These are phyloP conservation scores for Monilinia laxa DNA, from an alignment of 2,329 filamentous ascomycete species.

Conservation along the genomic window DNA sequence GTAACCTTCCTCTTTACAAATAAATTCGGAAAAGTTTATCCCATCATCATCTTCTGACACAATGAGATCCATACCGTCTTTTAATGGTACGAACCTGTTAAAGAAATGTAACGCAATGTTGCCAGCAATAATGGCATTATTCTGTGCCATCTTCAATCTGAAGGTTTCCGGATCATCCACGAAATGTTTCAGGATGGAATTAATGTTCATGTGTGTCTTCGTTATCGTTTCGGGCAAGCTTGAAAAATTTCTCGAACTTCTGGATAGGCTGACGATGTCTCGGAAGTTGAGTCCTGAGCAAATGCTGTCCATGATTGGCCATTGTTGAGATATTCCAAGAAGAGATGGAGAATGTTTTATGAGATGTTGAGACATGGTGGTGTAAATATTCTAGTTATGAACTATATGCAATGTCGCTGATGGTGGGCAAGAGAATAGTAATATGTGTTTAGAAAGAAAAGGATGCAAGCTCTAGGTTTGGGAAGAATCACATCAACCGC, in stretches of 20 bases:
- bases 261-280: not conserved
- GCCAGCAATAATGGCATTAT: not conserved
- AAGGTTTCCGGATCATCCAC: not conserved
- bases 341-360: not conserved
- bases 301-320: not conserved
- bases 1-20: not conserved
- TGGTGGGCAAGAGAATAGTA: no score
- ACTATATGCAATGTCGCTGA: not conserved
- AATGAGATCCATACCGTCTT: not conserved
- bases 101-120: not conserved
- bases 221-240: not conserved
- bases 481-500: not conserved
- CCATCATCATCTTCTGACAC: not conserved
- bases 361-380: not conserved
- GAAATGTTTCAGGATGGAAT: not conserved
- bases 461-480: not conserved
- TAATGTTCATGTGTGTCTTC: not conserved
- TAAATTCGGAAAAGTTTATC: not conserved
- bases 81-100: not conserved
- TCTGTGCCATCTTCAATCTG: slow-evolving; percentile 5
- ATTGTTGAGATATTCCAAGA: not conserved
- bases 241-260: not conserved
- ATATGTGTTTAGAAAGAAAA: not conserved
- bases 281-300: not conserved
- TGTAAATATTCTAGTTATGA: not conserved